Evolutionary conservation across 208 protist species (phyloP).

Genomic region (Strigomonas galati): DNA sequence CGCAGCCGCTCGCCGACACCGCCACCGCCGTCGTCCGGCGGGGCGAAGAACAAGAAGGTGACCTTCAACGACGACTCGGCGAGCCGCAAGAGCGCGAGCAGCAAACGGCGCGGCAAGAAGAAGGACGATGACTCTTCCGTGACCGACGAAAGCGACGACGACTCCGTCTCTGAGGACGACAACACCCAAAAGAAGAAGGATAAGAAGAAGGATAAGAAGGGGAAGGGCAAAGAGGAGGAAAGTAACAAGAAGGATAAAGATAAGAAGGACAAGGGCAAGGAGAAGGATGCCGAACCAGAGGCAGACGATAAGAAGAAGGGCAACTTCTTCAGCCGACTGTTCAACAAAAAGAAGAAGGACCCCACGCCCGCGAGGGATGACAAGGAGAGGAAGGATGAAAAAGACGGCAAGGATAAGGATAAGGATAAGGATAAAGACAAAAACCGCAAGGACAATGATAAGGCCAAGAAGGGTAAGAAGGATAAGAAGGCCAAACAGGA

Average conservation of each 20-base stretch:
- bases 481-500: background rate
- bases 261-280: background rate
- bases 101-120: background rate
- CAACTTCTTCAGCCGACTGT: constrained; percentile 24
- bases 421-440: background rate
- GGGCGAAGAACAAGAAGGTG: constrained; percentile 11
- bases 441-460: background rate
- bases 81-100: background rate
- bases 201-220: constrained; percentile 12
- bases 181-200: constrained; percentile 6
- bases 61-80: constrained; percentile 16
- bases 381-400: constrained; percentile 5
- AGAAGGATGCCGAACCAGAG: constrained; percentile 6
- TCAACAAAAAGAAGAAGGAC: constrained; percentile 32
- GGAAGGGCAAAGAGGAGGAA: constrained; percentile 15
- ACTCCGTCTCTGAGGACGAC: constrained; percentile 9
- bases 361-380: constrained; percentile 18
- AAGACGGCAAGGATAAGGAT: constrained; percentile 4
- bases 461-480: background rate
- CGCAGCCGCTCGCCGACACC: background rate
- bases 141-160: background rate
- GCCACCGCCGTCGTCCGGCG: too few species aligned
- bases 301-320: constrained; percentile 20
- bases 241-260: constrained; percentile 6
- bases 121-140: background rate